phyloP scores from a whole-genome alignment of 768 basidiomycete genomes.

The Boletus rubescentipes region DNA sequence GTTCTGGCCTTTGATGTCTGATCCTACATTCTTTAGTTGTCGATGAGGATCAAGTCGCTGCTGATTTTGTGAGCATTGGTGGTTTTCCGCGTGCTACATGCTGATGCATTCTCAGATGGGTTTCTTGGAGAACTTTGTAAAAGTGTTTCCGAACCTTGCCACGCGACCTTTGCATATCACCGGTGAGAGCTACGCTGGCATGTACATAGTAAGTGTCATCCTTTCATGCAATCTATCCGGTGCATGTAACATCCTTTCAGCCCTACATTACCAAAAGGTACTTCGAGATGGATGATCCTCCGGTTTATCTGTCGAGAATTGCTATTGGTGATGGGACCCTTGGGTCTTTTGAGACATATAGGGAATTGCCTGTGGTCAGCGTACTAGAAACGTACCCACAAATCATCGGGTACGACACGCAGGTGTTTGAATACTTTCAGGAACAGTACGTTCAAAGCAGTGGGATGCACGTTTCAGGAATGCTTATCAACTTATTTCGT shows the following conservation, averaged over 20 bases:
- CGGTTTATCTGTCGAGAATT: constrained; percentile 65
- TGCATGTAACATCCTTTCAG: constrained; percentile 37
- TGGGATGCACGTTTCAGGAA: not conserved
- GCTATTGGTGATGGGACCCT: constrained; percentile 69
- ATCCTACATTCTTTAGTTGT: constrained; percentile 36
- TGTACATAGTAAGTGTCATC: constrained; percentile 51
- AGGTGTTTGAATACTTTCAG: constrained; percentile 64
- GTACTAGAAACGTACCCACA: constrained; percentile 75
- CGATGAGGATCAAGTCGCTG: constrained; percentile 62
- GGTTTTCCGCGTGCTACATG: not conserved
- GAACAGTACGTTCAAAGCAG: constrained; percentile 49
- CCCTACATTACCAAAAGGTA: constrained; percentile 75
- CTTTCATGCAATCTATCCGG: constrained; percentile 27
- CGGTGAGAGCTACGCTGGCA: constrained; percentile 77
- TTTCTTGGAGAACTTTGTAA: constrained; percentile 67
- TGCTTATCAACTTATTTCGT: not conserved
- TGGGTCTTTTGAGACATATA: constrained; percentile 47
- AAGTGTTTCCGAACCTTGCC: constrained; percentile 66
- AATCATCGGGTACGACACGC: constrained; percentile 65
- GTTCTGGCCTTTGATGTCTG: not conserved
- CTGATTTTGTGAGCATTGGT: constrained; percentile 38
- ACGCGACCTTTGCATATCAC: constrained; percentile 64
- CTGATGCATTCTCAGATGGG: constrained; percentile 48
- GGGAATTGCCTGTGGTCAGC: constrained; percentile 53
- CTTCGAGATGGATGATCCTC: constrained; percentile 58